These are phyloP conservation scores for Hyaloscypha variabilis DNA, from an alignment of 495 filamentous ascomycete species.

Conservation along the genomic window DNA sequence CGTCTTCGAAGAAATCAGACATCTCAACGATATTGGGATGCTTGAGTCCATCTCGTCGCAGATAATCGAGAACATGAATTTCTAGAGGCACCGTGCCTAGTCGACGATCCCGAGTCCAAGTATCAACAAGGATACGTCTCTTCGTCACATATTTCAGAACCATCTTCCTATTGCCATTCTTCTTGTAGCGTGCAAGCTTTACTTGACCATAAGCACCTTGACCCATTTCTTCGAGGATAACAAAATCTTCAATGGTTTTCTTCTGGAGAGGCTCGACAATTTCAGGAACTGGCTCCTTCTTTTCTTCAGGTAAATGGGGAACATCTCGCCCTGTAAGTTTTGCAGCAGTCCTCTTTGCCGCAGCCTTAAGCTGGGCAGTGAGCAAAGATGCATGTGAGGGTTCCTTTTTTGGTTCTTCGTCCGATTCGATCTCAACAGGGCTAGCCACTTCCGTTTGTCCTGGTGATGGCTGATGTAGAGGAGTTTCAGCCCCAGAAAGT, in stretches of 20 bases:
- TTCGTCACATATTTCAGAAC: slow-evolving; percentile 99
- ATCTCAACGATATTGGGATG: slow-evolving; percentile 99
- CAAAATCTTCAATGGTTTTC: slow-evolving; percentile 87
- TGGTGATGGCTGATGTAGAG: slow-evolving; percentile 76
- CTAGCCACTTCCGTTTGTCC: slow-evolving; percentile 60
- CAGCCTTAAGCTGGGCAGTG: slow-evolving; percentile 75
- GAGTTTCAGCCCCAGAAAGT: slow-evolving; percentile 61
- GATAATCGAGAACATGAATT: slow-evolving; percentile 95
- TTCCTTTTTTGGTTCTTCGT: slow-evolving; percentile 35
- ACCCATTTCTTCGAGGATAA: slow-evolving; percentile 96
- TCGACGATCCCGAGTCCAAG: slow-evolving; percentile 92
- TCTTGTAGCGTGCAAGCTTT: slow-evolving; percentile 90
- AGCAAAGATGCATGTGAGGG: slow-evolving; percentile 58
- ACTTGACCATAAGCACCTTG: slow-evolving; percentile 98
- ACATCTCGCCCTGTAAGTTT: slow-evolving; percentile 45
- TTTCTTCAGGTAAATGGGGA: slow-evolving; percentile 35
- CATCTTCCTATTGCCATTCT: slow-evolving; percentile 72
- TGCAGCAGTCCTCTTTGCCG: slow-evolving; percentile 52
- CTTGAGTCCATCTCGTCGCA: slow-evolving; percentile 80
- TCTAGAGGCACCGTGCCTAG: slow-evolving; percentile 97
- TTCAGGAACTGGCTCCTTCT: slow-evolving; percentile 32
- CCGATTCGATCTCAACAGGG: slow-evolving; percentile 53
- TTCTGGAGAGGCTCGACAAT: slow-evolving; percentile 46
- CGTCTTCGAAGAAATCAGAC: slow-evolving; percentile 98
- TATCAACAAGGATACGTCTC: slow-evolving; percentile 94